Base-by-base conservation (phyloP, 2,329 filamentous ascomycete species). In the Exophiala xenobiotica region DNA sequence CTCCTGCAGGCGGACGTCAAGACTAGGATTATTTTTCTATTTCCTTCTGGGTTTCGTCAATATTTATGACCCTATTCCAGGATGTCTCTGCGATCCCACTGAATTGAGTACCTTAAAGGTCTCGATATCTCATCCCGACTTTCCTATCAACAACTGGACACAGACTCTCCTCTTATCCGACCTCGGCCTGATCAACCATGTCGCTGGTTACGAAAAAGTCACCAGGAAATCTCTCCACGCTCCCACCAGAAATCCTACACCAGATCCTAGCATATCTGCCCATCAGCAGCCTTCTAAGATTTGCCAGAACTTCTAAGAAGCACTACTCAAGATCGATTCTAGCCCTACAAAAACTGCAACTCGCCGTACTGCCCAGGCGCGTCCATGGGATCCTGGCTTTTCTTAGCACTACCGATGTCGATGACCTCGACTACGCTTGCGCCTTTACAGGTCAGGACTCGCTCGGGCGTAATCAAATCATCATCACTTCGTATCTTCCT, bases 311-410 rank as follows among this genome's bases (percentile, higher is more conserved):
- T n/a, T 67, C 55, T 31, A 62, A 58, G 14, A 35, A 54, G 12
- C 65, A 67, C 41, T 60, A 64, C 35, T 41, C 44, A 24, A 63
- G 61, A n/a, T 64, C 68, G 27, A 58, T 55, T 8, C 54, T 63
- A 11, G 65, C 64, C 23, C 55, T 70, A 33, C 61, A 57, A 27
- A 55, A 59, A 14, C 60, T 70, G 7, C 64, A 67, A 26, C 40
- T 70, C 12, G 67, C 64, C 4, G 58, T 69, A 6, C 66, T 70
- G 18, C 65, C 66, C 31, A 67, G 64, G 37, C 61, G 63, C 12
- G 46, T 67, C 6, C 65, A 70, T 47, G 63, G 66, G 3, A 53
- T 62, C 8, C 61, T 70, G 14, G 64, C 68, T 16, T 63, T 65
- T 14, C 57, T 67, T 29, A 63, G 64, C 29, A 62, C 62, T 9